A percentile compares a stretch with the other conserved stretches of the same genome.
These are phyloP conservation scores for Sonneratia alba DNA, from an alignment of 345 rosid genomes.

Conservation along the genomic window DNA sequence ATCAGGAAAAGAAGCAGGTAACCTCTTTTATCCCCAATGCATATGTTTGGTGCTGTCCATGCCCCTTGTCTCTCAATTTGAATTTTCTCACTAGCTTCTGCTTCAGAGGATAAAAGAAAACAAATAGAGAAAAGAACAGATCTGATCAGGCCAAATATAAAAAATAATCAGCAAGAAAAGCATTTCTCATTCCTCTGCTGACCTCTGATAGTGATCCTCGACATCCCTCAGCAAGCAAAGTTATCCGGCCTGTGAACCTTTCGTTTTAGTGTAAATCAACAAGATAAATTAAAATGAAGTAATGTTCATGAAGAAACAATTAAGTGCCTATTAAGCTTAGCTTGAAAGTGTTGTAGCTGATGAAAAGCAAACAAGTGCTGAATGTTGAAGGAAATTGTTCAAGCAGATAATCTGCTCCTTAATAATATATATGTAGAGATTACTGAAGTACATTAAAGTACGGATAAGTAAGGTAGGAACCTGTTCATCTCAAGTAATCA, in stretches of 20 bases:
- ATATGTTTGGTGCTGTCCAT: slow-evolving; percentile 92
- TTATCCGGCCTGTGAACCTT: slow-evolving; percentile 53
- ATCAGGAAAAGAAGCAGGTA: slow-evolving; percentile 6
- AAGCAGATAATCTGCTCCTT: not conserved
- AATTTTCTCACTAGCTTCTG: slow-evolving; percentile 62
- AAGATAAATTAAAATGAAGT: not conserved
- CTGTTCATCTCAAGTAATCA: not conserved
- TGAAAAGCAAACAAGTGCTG: not conserved
- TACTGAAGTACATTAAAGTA: not conserved
- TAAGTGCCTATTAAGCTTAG: not conserved
- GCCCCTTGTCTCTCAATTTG: slow-evolving; percentile 63
- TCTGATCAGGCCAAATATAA: not conserved
- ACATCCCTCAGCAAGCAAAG: slow-evolving; percentile 87
- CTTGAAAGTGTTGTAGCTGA: not conserved
- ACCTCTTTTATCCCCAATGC: slow-evolving; percentile 99
- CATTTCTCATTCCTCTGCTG: slow-evolving; percentile 12
- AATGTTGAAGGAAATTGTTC: not conserved
- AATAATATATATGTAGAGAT: not conserved
- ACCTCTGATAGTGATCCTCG: slow-evolving; percentile 98
- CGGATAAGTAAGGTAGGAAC: not conserved
- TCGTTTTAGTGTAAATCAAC: slow-evolving; percentile 4
- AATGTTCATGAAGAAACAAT: not conserved
- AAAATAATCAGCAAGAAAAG: not conserved
- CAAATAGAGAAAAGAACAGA: not conserved
- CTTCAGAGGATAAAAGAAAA: not conserved